Conservation (phyloP, 352 stramenopile genomes). For the Hyaloperonospora brassicae region DNA sequence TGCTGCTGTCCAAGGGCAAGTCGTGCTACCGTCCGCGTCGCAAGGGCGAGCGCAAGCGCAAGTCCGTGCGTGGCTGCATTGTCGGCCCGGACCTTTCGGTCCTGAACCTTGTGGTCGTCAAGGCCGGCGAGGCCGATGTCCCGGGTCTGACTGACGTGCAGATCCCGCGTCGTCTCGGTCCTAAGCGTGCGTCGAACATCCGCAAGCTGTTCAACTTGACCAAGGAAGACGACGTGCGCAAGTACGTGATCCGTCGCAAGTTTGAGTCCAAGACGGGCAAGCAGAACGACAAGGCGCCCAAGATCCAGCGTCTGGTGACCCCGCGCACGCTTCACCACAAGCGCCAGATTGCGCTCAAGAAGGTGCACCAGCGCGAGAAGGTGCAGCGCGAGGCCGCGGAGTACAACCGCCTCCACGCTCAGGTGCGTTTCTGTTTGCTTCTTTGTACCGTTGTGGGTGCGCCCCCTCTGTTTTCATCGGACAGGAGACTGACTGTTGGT, state of each 20-base stretch:
- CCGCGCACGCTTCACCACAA: slow-evolving; percentile 95
- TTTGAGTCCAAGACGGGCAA: slow-evolving; percentile 99
- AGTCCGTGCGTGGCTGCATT: slow-evolving; percentile 99
- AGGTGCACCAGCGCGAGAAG: slow-evolving; percentile 84
- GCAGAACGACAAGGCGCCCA: slow-evolving; percentile 96
- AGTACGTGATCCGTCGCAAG: slow-evolving; percentile 98
- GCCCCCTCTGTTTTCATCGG: background rate
- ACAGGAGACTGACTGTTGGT: slow-evolving; percentile 32
- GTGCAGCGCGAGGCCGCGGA: slow-evolving; percentile 91
- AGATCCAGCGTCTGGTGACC: slow-evolving; percentile 99
- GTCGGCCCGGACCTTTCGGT: slow-evolving; percentile 98
- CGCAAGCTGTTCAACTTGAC: slow-evolving; percentile 99
- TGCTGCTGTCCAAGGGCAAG: slow-evolving; percentile 97
- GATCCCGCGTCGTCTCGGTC: slow-evolving; percentile 94
- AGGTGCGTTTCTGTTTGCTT: slow-evolving; percentile 46
- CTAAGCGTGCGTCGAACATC: slow-evolving; percentile 99
- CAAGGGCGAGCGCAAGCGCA: slow-evolving; percentile 97
- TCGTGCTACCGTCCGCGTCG: slow-evolving; percentile 93
- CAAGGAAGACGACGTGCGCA: slow-evolving; percentile 99
- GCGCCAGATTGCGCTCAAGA: slow-evolving; percentile 82
- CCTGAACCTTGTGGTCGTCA: slow-evolving; percentile 98
- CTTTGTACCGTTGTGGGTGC: slow-evolving; percentile 1
- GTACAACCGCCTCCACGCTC: slow-evolving; percentile 96
- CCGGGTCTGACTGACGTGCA: slow-evolving; percentile 95
- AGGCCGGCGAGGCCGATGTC: slow-evolving; percentile 94